Conservation (phyloP, 306 rosid species). For the Crataegus laevigata region DNA sequence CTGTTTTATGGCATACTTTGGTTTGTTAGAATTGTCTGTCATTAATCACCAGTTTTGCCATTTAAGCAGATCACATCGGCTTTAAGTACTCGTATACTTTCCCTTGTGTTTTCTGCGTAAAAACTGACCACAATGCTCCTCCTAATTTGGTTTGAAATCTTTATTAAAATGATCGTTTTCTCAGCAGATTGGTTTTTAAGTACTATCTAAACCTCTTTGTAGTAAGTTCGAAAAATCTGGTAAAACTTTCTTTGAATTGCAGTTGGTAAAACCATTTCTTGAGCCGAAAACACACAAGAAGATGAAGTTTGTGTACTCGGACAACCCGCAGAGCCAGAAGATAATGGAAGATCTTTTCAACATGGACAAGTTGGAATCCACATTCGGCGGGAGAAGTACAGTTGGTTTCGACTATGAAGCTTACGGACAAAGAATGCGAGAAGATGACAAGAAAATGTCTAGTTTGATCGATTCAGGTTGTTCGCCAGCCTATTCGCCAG, state of each 20-base stretch:
- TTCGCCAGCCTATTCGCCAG: conserved; percentile 23
- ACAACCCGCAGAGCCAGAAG: conserved; percentile 46
- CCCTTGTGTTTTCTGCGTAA: not conserved
- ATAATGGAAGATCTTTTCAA: conserved; percentile 58
- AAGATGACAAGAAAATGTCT: conserved; percentile 47
- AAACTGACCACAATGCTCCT: not conserved
- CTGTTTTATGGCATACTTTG: not conserved
- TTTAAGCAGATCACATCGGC: not conserved
- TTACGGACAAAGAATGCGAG: conserved; percentile 49
- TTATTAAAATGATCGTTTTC: not conserved
- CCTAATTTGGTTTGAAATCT: not conserved
- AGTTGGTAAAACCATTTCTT: conserved; percentile 79
- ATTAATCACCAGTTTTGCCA: not conserved
- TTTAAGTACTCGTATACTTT: not conserved
- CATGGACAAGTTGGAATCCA: conserved; percentile 48
- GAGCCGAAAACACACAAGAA: conserved; percentile 61
- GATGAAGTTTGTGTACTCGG: conserved; percentile 61
- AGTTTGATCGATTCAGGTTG: conserved; percentile 23
- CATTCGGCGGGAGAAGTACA: conserved; percentile 55
- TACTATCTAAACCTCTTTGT: not conserved
- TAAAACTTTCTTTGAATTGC: conserved; percentile 2
- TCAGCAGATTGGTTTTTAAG: not conserved
- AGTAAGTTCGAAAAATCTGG: not conserved
- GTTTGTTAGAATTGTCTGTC: not conserved
- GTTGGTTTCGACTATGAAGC: conserved; percentile 36